phyloP scores from a whole-genome alignment of 2,329 filamentous ascomycete species.

The Colletotrichum sp. region DNA sequence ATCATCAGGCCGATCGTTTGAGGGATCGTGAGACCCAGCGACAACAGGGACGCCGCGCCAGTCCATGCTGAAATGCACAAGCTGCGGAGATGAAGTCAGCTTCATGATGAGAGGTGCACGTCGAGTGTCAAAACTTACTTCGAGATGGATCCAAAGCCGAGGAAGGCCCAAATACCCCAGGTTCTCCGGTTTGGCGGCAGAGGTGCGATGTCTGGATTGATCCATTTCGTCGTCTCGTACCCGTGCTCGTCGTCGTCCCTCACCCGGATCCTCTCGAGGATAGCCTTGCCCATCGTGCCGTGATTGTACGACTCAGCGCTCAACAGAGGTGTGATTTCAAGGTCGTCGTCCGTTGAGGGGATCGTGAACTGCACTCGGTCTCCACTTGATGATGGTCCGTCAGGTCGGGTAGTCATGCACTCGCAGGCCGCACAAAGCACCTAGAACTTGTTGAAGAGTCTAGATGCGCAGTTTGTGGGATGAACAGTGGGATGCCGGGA shows the following conservation, averaged over 20 bases:
- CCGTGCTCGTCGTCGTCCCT: conserved; percentile 19
- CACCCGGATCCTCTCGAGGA: conserved; percentile 15
- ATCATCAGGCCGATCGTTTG: conserved; percentile 25
- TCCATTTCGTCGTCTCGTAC: conserved; percentile 51
- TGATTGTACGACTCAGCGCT: not conserved
- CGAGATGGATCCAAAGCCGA: conserved; percentile 24
- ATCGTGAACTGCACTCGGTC: not conserved
- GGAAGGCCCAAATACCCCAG: conserved; percentile 38
- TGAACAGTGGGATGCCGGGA: not conserved
- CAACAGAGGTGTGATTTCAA: not conserved
- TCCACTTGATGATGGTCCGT: not conserved
- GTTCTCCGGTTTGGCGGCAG: conserved; percentile 48
- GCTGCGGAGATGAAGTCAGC: not conserved
- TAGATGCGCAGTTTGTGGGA: not conserved
- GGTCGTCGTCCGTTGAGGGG: not conserved
- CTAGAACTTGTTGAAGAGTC: not conserved
- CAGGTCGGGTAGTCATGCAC: not conserved
- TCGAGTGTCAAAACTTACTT: conserved; percentile 1
- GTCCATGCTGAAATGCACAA: conserved; percentile 25
- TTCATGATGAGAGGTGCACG: not conserved
- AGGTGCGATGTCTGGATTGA: conserved; percentile 49
- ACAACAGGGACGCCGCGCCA: conserved; percentile 17
- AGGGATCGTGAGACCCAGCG: conserved; percentile 23
- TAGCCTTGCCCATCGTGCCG: not conserved
- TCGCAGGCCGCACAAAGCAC: not conserved